Base-by-base conservation (phyloP, 495 filamentous ascomycete genomes). In the Podospora bellae-mahoneyi region DNA sequence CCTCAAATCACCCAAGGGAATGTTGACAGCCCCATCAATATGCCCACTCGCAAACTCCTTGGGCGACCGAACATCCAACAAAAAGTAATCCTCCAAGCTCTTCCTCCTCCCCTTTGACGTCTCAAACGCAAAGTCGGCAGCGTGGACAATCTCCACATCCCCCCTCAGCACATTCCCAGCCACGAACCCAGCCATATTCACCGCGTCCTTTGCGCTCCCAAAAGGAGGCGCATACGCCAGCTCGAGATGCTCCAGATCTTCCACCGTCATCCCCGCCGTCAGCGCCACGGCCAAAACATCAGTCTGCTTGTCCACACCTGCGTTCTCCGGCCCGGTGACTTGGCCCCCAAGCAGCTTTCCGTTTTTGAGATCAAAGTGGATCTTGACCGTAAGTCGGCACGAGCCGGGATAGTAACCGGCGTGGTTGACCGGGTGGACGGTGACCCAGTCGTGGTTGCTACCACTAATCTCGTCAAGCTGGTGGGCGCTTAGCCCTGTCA, bases 121-220 rank as follows among this genome's bases (percentile, higher is more conserved):
- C 39, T 48, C 39, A 48, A 48, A 48, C 3, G 63, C 64, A 57
- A 78, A 63, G 18, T 77, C 75, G 7, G 69, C 70, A 2, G 72
- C 60, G 65, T 78, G 76, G 2, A 70, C 66, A 62, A 77, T 71
- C 63, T 70, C 59, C n/a, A 71, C 66, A 58, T 79, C 77, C 0
- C 74, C 75, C 6, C 76, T 56, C 4, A 78, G 62, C 0, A 79
- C 58, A 65, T 79, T 79, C 18, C 70, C 66, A 0, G 64, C 76
- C 39, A 71, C 70, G 20, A 73, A 73, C 2, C 77, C 75, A 1
- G 69, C 77, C 77, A 78, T 78, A 64, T 78, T 77, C 26, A 77
- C 72, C 3, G 75, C 72, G 59, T 77, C 75, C 65, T 78, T 78
- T 16, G 77, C 77, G 2, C 69, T 68, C 3, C 75, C 75, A 55